phyloP scores from a whole-genome alignment of 352 stramenopile genomes.

The Pythium insidiosum region DNA sequence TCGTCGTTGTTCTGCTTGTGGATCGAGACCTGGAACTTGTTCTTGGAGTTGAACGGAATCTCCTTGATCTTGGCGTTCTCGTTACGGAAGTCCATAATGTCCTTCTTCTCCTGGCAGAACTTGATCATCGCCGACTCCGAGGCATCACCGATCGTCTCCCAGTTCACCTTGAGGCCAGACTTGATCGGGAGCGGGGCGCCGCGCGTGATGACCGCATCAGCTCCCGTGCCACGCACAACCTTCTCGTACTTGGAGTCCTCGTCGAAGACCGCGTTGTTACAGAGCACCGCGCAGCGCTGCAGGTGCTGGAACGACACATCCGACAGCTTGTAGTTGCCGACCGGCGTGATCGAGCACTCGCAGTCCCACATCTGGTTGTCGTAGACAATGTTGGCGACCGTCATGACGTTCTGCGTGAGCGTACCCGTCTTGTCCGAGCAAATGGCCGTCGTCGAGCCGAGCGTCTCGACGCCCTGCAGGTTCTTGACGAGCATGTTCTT shows the following conservation, averaged over 20 bases:
- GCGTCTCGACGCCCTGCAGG: conserved; percentile 88
- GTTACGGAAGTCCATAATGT: conserved; percentile 19
- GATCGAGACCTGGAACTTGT: conserved; percentile 36
- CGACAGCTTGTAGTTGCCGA: conserved; percentile 40
- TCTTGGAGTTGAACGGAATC: conserved; percentile 38
- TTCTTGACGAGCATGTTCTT: conserved; percentile 95
- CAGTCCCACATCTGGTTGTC: conserved; percentile 61
- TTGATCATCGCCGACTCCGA: conserved; percentile 36
- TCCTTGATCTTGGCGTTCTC: conserved; percentile 27
- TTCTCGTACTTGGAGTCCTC: conserved; percentile 65
- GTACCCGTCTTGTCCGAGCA: conserved; percentile 95
- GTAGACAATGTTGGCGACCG: conserved; percentile 79
- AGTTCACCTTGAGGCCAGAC: conserved; percentile 26
- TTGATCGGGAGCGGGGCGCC: conserved; percentile 20
- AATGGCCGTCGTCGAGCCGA: conserved; percentile 90
- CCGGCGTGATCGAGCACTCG: conserved; percentile 68
- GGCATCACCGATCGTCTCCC: conserved; percentile 29
- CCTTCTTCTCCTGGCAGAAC: conserved; percentile 24
- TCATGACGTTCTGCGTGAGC: conserved; percentile 94
- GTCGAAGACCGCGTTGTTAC: conserved; percentile 87
- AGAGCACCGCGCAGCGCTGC: conserved; percentile 81
- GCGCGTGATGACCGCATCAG: conserved; percentile 8
- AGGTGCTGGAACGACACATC: conserved; percentile 52
- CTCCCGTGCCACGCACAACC: conserved; percentile 15
- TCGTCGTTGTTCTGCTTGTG: conserved; percentile 26